Conservation (phyloP, 331 rosid species). For the Pyrus hybrid region DNA sequence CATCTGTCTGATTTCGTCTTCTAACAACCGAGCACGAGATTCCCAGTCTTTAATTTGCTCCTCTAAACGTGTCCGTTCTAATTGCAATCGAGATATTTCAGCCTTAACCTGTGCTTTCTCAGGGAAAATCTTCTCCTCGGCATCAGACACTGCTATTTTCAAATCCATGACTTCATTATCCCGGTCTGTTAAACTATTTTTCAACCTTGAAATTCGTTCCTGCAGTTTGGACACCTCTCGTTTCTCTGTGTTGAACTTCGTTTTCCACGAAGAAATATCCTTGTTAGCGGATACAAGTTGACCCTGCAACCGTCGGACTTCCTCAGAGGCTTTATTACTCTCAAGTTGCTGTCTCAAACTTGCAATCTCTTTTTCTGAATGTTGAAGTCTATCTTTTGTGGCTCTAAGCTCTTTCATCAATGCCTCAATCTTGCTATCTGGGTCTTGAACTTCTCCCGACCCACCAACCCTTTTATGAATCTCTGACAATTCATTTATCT, state of each 20-base stretch:
- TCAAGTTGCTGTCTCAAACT: slow-evolving; percentile 42
- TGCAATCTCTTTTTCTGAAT: slow-evolving; percentile 50
- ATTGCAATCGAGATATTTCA: slow-evolving; percentile 51
- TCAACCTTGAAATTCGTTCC: slow-evolving; percentile 70
- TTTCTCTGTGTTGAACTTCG: slow-evolving; percentile 63
- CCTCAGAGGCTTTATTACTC: slow-evolving; percentile 45
- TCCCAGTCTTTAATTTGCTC: slow-evolving; percentile 68
- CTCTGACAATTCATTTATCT: slow-evolving; percentile 17
- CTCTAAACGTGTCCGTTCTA: slow-evolving; percentile 32
- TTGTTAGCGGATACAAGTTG: slow-evolving; percentile 56
- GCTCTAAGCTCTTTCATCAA: slow-evolving; percentile 46
- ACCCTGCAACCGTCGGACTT: slow-evolving; percentile 42
- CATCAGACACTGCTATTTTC: slow-evolving; percentile 83
- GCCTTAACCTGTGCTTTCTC: slow-evolving; percentile 79
- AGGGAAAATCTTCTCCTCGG: slow-evolving; percentile 90
- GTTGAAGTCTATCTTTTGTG: slow-evolving; percentile 46
- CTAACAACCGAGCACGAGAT: slow-evolving; percentile 52
- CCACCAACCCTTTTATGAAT: slow-evolving; percentile 18
- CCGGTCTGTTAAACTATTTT: slow-evolving; percentile 66
- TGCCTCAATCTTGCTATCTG: slow-evolving; percentile 24
- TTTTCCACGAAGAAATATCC: slow-evolving; percentile 54
- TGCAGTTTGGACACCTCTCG: slow-evolving; percentile 77
- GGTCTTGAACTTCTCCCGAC: slow-evolving; percentile 20
- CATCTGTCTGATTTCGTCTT: slow-evolving; percentile 72
- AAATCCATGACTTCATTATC: slow-evolving; percentile 74